These are phyloP conservation scores for Mycena leptocephala DNA, from an alignment of 768 basidiomycete species.

Conservation along the genomic window DNA sequence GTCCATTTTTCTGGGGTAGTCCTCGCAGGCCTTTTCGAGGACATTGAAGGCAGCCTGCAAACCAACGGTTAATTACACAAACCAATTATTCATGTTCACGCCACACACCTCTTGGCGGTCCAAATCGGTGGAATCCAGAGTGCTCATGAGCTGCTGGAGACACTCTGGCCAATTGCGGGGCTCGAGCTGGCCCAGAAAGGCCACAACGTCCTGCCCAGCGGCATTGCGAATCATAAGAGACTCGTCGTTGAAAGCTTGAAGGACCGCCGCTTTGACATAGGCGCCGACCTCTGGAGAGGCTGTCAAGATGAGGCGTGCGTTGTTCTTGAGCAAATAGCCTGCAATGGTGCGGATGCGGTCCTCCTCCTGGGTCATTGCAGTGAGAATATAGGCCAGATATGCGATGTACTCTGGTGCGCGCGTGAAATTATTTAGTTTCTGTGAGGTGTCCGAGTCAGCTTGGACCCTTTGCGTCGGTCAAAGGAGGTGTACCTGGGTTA, in stretches of 20 bases:
- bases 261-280: slow-evolving; percentile 83
- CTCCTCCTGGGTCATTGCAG: slow-evolving; percentile 85
- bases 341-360: slow-evolving; percentile 96
- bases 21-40: slow-evolving; percentile 96
- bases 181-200: slow-evolving; percentile 90
- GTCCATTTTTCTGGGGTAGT: slow-evolving; percentile 96
- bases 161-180: slow-evolving; percentile 97
- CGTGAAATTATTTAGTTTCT: slow-evolving; percentile 93
- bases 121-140: slow-evolving; percentile 83
- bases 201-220: slow-evolving; percentile 93
- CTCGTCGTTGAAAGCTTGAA: slow-evolving; percentile 86
- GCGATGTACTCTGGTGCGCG: slow-evolving; percentile 95
- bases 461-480: slow-evolving; percentile 35
- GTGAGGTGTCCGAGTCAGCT: slow-evolving; percentile 20
- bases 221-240: slow-evolving; percentile 94
- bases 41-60: slow-evolving; percentile 91
- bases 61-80: not conserved
- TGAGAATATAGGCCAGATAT: slow-evolving; percentile 96
- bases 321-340: slow-evolving; percentile 98
- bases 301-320: slow-evolving; percentile 83
- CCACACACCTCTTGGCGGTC: slow-evolving; percentile 88
- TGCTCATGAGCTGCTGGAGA: slow-evolving; percentile 85
- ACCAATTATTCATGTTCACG: not conserved
- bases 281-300: slow-evolving; percentile 77
- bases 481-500: slow-evolving; percentile 79